These are phyloP conservation scores for Irineochytrium annulatum DNA, from an alignment of 192 early-diverging fungal genomes.

Conservation along the genomic window DNA sequence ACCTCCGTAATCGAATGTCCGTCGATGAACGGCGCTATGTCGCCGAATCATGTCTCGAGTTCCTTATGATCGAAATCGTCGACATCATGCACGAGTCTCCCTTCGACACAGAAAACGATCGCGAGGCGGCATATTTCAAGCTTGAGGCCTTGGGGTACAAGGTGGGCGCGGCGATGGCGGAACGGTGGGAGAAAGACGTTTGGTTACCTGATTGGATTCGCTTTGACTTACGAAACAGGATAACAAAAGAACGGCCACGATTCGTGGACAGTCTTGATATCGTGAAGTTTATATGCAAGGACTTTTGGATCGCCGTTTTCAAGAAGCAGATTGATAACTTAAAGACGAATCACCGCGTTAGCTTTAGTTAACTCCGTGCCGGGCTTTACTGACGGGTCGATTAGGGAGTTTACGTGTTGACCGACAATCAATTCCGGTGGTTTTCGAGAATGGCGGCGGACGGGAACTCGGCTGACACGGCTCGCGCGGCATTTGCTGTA, in stretches of 20 bases:
- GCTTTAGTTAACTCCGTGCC: constrained; percentile 3
- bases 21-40: constrained; percentile 35
- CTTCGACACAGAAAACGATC: constrained; percentile 54
- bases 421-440: constrained; percentile 97
- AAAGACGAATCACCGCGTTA: constrained; percentile 94
- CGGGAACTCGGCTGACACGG: constrained; percentile 69
- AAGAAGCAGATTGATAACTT: constrained; percentile 98
- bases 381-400: neutral
- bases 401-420: constrained; percentile 94
- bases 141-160: constrained; percentile 88
- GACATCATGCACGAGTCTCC: constrained; percentile 59
- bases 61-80: constrained; percentile 74
- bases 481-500: constrained; percentile 74
- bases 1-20: too few species aligned
- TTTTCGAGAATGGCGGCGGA: constrained; percentile 88
- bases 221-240: constrained; percentile 39
- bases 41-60: constrained; percentile 68
- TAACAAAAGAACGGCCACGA: constrained; percentile 79
- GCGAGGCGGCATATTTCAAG: constrained; percentile 86
- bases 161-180: constrained; percentile 81
- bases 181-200: constrained; percentile 54
- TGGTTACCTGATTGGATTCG: neutral
- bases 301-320: constrained; percentile 92
- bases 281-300: constrained; percentile 99
- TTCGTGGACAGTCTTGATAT: constrained; percentile 93